Base-by-base conservation (phyloP, 176 grass and related monocot species). In the Saccharum spontaneum region DNA sequence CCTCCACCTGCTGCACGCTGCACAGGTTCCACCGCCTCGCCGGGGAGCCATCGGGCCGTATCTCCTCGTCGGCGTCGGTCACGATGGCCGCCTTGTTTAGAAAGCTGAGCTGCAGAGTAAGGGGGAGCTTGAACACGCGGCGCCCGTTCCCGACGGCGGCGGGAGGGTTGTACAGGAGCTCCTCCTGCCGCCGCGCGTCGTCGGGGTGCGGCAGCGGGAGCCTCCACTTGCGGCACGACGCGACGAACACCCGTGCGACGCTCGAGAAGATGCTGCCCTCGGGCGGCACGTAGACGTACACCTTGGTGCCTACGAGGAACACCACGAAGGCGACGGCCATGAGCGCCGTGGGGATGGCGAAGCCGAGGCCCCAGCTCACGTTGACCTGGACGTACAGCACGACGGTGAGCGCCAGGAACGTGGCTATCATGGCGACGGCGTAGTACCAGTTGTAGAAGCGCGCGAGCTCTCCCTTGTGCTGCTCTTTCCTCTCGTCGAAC, bases 1-100 rank as follows among this genome's bases (percentile, higher is more conserved):
- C 90, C 78, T 92, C 90, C 63, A 92, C 83, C 73, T 93, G 77
- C 67, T 88, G 91, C 26, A 93, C 85, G 66, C 88, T 88, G 88
- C 91, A 88, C 2, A 93, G 67, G 3, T 31, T 67, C 91, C 91
- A 90, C 43, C 50, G 26, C 39, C 83, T 84, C 57, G 36, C 44
- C 4, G 77, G 71, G 7, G 36, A 33, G 7, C 87, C 87, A 39
- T 90, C 81, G 6, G 78, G 38, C 8, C 83, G 69, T 16, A 78
- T 37, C 72, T 62, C 52, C 63, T 62, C 52, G 2, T 8, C 57
- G 22, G 77, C 85, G 26, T 85, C 77, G 10, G 84, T 87, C 26
- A 87, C 33, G 50, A 90, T 46, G 34, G 87, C 87, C 5, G 91
- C 91, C 79, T 84, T 90, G 87, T 93, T 90, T 38, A 92, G 61